Conservation (phyloP, 495 filamentous ascomycete genomes). For the Penicillium cataractarum region DNA sequence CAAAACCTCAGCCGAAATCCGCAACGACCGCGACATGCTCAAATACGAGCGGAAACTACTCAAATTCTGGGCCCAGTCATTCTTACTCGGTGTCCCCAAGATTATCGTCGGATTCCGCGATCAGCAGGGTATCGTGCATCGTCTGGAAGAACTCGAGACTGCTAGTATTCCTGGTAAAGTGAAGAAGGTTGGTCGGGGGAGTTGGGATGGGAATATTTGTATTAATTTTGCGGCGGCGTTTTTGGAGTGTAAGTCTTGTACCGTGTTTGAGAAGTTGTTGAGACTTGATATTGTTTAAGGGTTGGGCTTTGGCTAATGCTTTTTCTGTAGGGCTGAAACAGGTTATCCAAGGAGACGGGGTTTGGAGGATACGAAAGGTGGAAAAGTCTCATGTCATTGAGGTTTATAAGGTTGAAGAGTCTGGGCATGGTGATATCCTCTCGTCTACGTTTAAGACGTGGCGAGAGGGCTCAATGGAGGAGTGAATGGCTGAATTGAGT, state of each 20-base stretch:
- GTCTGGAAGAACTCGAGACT: constrained; percentile 78
- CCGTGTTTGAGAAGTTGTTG: too few species aligned
- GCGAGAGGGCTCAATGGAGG: constrained; percentile 39
- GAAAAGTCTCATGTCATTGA: constrained; percentile 63
- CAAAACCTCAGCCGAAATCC: constrained; percentile 80
- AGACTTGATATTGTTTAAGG: neutral
- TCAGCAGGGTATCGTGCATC: constrained; percentile 68
- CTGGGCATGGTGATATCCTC: constrained; percentile 76
- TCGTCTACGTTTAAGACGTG: constrained; percentile 75
- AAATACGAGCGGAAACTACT: constrained; percentile 88
- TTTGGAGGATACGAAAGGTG: constrained; percentile 76
- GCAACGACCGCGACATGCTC: constrained; percentile 62
- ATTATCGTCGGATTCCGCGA: constrained; percentile 89
- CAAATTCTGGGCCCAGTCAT: constrained; percentile 96
- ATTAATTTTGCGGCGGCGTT: constrained; percentile 84
- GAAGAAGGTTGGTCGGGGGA: constrained; percentile 59
- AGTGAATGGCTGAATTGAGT: constrained; percentile 15
- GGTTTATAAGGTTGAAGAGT: constrained; percentile 70
- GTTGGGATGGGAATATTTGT: constrained; percentile 88
- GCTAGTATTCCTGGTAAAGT: constrained; percentile 73
- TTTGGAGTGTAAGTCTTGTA: constrained; percentile 63
- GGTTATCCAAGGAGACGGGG: constrained; percentile 69
- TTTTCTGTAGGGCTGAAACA: constrained; percentile 61
- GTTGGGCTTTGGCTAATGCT: constrained; percentile 3
- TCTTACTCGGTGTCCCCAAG: constrained; percentile 87